Percentiles rank a stretch among this genome's conserved stretches.
These are phyloP conservation scores for Vishniacozyma victoriae DNA, from an alignment of 768 basidiomycete genomes.

Conservation along the genomic window DNA sequence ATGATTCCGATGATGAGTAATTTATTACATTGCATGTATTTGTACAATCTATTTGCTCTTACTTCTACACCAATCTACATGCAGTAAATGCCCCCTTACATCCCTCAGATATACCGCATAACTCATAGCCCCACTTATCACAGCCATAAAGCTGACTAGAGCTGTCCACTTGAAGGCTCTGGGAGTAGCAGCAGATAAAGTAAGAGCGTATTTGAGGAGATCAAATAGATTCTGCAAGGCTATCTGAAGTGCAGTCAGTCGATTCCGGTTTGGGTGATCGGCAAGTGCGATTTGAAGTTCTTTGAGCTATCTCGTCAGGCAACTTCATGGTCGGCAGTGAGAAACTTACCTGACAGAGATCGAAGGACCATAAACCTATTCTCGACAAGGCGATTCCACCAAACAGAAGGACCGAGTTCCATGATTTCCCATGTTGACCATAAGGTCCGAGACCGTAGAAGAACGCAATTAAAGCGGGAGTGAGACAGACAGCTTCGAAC, in stretches of 20 bases:
- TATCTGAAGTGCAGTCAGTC: constrained; percentile 40
- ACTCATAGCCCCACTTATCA: constrained; percentile 22
- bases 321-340: neutral
- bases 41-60: constrained; percentile 2
- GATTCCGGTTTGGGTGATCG: constrained; percentile 37
- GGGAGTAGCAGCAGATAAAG: constrained; percentile 28
- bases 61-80: constrained; percentile 25
- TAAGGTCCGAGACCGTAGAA: constrained; percentile 31
- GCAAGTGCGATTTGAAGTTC: constrained; percentile 37
- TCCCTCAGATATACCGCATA: constrained; percentile 32
- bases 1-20: constrained; percentile 3
- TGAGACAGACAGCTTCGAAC: constrained; percentile 39
- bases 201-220: constrained; percentile 39
- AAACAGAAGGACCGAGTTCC: constrained; percentile 28
- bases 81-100: constrained; percentile 36
- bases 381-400: constrained; percentile 40
- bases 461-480: constrained; percentile 36
- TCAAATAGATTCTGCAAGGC: constrained; percentile 41
- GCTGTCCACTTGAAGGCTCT: constrained; percentile 41
- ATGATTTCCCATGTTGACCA: constrained; percentile 27
- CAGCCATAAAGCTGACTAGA: constrained; percentile 32
- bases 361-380: constrained; percentile 45
- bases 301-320: constrained; percentile 27
- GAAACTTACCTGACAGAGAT: constrained; percentile 36
- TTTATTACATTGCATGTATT: neutral